Conservation (phyloP, 2,329 filamentous ascomycete species). For the Aspergillus intermedius region DNA sequence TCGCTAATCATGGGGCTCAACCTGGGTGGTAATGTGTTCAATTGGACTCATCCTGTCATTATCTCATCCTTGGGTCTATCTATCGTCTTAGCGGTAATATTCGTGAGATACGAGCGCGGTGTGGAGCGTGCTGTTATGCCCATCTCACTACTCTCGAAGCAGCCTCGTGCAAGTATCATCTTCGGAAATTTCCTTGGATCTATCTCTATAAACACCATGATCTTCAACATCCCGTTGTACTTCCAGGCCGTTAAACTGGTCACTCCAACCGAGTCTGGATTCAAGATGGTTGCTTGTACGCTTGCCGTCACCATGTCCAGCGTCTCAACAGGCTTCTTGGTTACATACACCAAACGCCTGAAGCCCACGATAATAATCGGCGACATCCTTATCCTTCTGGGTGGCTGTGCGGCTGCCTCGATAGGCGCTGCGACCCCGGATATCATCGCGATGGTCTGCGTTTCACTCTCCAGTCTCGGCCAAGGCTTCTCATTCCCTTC, state of each 20-base stretch:
- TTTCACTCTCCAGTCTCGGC: conserved; percentile 53
- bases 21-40: conserved; percentile 47
- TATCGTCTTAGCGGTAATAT: conserved; percentile 29
- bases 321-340: conserved; percentile 55
- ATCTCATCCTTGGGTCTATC: conserved; percentile 41
- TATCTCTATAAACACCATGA: conserved; percentile 49
- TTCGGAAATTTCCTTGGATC: conserved; percentile 48
- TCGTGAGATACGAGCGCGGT: conserved; percentile 37
- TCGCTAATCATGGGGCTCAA: conserved; percentile 47
- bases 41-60: conserved; percentile 47
- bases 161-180: conserved; percentile 44
- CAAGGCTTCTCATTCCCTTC: conserved; percentile 60
- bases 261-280: conserved; percentile 63
- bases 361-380: conserved; percentile 56
- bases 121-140: conserved; percentile 47
- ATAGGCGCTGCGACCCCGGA: conserved; percentile 49
- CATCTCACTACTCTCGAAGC: conserved; percentile 40
- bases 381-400: conserved; percentile 43
- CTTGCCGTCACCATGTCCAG: conserved; percentile 51
- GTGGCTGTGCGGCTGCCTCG: conserved; percentile 44
- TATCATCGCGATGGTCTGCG: conserved; percentile 50
- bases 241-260: conserved; percentile 69
- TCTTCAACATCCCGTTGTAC: conserved; percentile 68
- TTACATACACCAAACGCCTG: conserved; percentile 53
- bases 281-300: conserved; percentile 61